phyloP scores from a whole-genome alignment of 2,329 filamentous ascomycete genomes.

The Xylaria sp. region DNA sequence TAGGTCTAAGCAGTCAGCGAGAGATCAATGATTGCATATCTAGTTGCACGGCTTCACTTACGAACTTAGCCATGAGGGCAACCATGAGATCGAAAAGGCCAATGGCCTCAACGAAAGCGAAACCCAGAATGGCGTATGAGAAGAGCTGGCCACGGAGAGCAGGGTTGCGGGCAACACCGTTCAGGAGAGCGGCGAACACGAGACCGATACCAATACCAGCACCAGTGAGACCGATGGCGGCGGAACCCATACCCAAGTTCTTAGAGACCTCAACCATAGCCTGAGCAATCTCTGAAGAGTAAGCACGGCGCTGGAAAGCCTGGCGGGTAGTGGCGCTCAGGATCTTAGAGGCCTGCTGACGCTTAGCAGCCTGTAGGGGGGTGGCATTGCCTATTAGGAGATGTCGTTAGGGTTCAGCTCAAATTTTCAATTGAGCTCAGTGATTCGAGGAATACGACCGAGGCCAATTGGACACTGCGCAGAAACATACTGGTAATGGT shows the following conservation, averaged over 20 bases:
- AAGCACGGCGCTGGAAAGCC: slow-evolving; percentile 77
- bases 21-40: slow-evolving; percentile 13
- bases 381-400: slow-evolving; percentile 58
- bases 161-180: slow-evolving; percentile 93
- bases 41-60: slow-evolving; percentile 58
- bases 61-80: slow-evolving; percentile 94
- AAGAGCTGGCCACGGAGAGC: slow-evolving; percentile 95
- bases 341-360: slow-evolving; percentile 74
- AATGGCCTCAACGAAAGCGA: slow-evolving; percentile 93
- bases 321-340: slow-evolving; percentile 74
- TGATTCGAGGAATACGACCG: background rate
- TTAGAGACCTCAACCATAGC: slow-evolving; percentile 91
- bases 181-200: slow-evolving; percentile 90
- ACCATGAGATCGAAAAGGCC: slow-evolving; percentile 91
- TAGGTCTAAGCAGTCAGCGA: slow-evolving; percentile 48
- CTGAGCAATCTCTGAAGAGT: slow-evolving; percentile 89
- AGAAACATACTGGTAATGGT: slow-evolving; percentile 75
- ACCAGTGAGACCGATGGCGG: slow-evolving; percentile 92
- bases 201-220: slow-evolving; percentile 96
- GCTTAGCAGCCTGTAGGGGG: slow-evolving; percentile 80
- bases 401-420: slow-evolving; percentile 31
- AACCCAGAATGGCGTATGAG: slow-evolving; percentile 95
- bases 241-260: slow-evolving; percentile 89
- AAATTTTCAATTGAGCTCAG: slow-evolving; percentile 10
- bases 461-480: slow-evolving; percentile 36